Evolutionary conservation across 345 rosid genomes (phyloP).

Genomic region (Brassica cretica): DNA sequence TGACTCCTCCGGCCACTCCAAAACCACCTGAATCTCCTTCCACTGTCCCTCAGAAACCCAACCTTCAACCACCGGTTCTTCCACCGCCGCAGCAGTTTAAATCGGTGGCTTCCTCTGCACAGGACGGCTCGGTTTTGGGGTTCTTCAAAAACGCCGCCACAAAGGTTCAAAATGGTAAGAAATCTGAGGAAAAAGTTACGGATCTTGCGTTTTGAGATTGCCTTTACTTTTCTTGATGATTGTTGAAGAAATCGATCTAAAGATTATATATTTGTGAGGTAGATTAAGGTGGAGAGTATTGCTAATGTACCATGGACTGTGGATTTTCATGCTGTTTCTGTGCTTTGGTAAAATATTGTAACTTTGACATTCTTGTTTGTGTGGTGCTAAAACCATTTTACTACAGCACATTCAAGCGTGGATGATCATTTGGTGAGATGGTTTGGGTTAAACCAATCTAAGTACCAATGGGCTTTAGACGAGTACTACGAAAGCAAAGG

Average conservation of each 20-base stretch:
- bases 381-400: no score
- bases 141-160: conserved; percentile 72
- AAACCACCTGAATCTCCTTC: conserved; percentile 62
- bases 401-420: conserved; percentile 88
- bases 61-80: conserved; percentile 43
- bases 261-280: conserved; percentile 15
- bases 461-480: conserved; percentile 98
- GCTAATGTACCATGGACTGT: no score
- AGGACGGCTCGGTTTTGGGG: conserved; percentile 55
- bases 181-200: background rate
- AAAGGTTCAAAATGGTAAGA: conserved; percentile 78
- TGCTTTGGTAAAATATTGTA: conserved; percentile 9
- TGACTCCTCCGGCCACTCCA: conserved; percentile 96
- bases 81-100: conserved; percentile 57
- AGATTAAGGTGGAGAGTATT: background rate
- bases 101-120: conserved; percentile 31
- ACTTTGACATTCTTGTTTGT: conserved; percentile 6
- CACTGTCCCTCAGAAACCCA: conserved; percentile 34
- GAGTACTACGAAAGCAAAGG: conserved; percentile 86
- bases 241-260: conserved; percentile 8
- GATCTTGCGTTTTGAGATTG: conserved; percentile 31
- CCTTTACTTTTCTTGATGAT: background rate
- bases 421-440: conserved; percentile 98
- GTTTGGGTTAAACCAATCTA: conserved; percentile 97
- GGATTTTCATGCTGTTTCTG: background rate